These are phyloP conservation scores for Vitellaria paradoxa DNA, from an alignment of 179 eudicot genomes.

Conservation along the genomic window DNA sequence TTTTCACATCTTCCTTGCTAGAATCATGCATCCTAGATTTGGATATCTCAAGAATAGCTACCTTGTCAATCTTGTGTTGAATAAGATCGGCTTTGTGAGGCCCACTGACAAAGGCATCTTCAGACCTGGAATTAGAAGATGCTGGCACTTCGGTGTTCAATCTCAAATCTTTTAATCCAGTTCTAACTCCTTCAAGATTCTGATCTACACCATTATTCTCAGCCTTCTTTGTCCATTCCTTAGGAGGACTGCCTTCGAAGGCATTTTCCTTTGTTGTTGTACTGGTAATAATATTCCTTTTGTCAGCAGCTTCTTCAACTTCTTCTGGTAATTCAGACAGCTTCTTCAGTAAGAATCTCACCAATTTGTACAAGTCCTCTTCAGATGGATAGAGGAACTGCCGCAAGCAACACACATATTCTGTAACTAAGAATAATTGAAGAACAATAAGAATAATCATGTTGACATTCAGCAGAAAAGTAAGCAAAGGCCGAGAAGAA, in stretches of 20 bases:
- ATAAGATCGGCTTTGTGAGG: not conserved
- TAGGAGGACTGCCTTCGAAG: not conserved
- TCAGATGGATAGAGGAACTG: slow-evolving; percentile 70
- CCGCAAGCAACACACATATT: slow-evolving; percentile 40
- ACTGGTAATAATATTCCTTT: slow-evolving; percentile 7
- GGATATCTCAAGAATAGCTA: not conserved
- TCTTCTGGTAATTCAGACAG: slow-evolving; percentile 42
- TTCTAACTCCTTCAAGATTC: slow-evolving; percentile 14
- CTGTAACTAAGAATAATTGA: slow-evolving; percentile 27
- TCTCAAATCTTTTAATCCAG: slow-evolving; percentile 21
- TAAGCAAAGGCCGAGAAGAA: slow-evolving; percentile 1
- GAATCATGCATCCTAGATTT: not conserved
- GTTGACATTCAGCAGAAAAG: not conserved
- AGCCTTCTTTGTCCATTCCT: slow-evolving; percentile 14
- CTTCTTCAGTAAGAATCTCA: slow-evolving; percentile 51
- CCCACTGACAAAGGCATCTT: slow-evolving; percentile 1
- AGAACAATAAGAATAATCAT: slow-evolving; percentile 24
- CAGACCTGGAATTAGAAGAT: slow-evolving; percentile 10
- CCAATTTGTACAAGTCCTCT: slow-evolving; percentile 51
- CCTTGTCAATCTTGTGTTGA: slow-evolving; percentile 9
- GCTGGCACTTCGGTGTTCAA: slow-evolving; percentile 17
- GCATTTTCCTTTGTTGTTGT: slow-evolving; percentile 13
- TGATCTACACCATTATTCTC: slow-evolving; percentile 8
- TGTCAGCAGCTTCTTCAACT: slow-evolving; percentile 21
- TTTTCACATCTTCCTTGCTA: not conserved